Conservation (phyloP, 179 eudicot genomes). For the Nepenthes alata region DNA sequence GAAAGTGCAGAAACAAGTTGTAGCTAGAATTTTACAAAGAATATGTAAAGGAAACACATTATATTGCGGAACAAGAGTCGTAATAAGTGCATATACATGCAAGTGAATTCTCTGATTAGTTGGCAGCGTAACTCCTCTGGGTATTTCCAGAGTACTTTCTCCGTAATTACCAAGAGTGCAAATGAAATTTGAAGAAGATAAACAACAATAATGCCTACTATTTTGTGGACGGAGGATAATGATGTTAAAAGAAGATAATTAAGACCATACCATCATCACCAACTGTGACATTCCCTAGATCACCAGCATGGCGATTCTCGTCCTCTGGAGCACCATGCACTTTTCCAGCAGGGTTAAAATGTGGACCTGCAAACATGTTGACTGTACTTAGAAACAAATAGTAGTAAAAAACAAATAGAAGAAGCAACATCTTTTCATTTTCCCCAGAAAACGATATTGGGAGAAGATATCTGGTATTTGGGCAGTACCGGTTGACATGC, state of each 20-base stretch:
- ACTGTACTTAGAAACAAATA: neutral
- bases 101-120: too few species aligned
- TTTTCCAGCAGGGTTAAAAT: conserved; percentile 68
- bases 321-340: conserved; percentile 95
- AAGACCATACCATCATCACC: conserved; percentile 67
- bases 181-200: too few species aligned
- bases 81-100: too few species aligned
- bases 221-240: too few species aligned
- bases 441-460: neutral
- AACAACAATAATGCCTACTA: too few species aligned
- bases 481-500: conserved; percentile 75
- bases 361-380: conserved; percentile 49
- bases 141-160: too few species aligned
- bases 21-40: too few species aligned
- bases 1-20: too few species aligned
- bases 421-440: neutral
- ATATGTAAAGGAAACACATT: too few species aligned
- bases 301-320: conserved; percentile 87
- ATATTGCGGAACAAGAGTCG: too few species aligned
- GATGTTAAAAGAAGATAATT: neutral
- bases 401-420: neutral
- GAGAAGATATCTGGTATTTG: neutral
- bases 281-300: conserved; percentile 73
- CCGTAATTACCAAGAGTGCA: too few species aligned
- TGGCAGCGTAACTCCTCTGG: too few species aligned